These are phyloP conservation scores for Cryphonectria naterciae DNA, from an alignment of 2,329 filamentous ascomycete species.

Conservation along the genomic window DNA sequence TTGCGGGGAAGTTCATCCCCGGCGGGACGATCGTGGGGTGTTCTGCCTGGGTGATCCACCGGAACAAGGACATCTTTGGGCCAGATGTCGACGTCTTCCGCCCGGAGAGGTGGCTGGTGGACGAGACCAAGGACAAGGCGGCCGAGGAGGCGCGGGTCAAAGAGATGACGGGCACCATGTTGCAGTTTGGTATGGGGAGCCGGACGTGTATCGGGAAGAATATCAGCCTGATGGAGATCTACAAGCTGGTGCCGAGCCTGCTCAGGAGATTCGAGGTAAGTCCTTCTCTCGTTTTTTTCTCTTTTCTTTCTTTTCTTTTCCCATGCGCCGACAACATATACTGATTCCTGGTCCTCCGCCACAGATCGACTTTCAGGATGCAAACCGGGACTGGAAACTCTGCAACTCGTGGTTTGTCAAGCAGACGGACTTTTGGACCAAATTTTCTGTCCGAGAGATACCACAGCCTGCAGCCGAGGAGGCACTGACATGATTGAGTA, in stretches of 20 bases:
- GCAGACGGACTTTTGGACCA: constrained; percentile 58
- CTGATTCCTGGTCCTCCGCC: not conserved
- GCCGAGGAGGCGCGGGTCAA: constrained; percentile 58
- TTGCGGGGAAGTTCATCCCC: constrained; percentile 64
- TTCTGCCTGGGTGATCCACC: constrained; percentile 76
- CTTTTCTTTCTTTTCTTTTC: constrained; percentile 35
- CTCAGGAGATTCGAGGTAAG: constrained; percentile 66
- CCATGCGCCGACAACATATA: constrained; percentile 4
- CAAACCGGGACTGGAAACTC: constrained; percentile 59
- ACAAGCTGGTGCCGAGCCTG: constrained; percentile 64
- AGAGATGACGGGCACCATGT: constrained; percentile 71
- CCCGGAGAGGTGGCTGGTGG: constrained; percentile 69
- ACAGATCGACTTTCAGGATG: constrained; percentile 59
- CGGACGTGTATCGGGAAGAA: constrained; percentile 74
- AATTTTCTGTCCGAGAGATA: constrained; percentile 49
- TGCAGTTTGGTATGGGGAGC: constrained; percentile 74
- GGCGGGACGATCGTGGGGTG: constrained; percentile 76
- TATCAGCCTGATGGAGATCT: constrained; percentile 65
- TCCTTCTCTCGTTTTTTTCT: constrained; percentile 57
- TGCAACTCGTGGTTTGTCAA: constrained; percentile 68
- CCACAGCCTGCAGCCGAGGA: constrained; percentile 40
- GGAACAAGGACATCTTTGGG: constrained; percentile 68
- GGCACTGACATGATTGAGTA: not conserved
- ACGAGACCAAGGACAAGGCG: constrained; percentile 52
- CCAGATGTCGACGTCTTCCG: constrained; percentile 66